A percentile compares a stretch with the other conserved stretches of the same genome.
These are phyloP conservation scores for Bruguiera parviflora DNA, from an alignment of 345 rosid genomes.

Conservation along the genomic window DNA sequence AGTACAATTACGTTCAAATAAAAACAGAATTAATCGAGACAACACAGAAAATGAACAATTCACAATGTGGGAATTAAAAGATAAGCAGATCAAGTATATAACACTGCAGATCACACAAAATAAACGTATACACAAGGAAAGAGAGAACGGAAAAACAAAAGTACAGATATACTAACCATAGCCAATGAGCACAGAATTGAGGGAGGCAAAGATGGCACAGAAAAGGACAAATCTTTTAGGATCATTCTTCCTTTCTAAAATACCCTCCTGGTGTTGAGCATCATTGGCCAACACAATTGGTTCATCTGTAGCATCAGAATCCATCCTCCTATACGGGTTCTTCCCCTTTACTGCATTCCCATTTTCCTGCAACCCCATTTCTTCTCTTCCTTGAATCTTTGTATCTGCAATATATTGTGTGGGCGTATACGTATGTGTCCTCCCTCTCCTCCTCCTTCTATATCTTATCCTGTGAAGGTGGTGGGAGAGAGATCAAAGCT, in stretches of 20 bases:
- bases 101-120: neutral
- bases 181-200: constrained; percentile 28
- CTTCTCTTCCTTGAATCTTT: neutral
- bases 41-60: too few species aligned
- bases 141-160: neutral
- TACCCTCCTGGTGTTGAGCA: neutral
- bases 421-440: too few species aligned
- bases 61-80: too few species aligned
- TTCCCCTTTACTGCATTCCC: constrained; percentile 6
- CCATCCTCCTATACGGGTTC: constrained; percentile 20
- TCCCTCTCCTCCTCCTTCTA: too few species aligned
- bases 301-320: neutral
- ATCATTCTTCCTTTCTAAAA: neutral
- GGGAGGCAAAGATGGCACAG: constrained; percentile 25
- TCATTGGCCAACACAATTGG: neutral
- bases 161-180: constrained; percentile 19
- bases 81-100: too few species aligned
- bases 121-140: neutral
- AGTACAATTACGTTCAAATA: too few species aligned
- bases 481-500: too few species aligned
- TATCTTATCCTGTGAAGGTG: too few species aligned
- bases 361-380: constrained; percentile 17
- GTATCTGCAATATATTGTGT: neutral
- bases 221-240: constrained; percentile 7
- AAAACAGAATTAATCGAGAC: too few species aligned